phyloP scores from a whole-genome alignment of 2,329 filamentous ascomycete genomes.

The Apiospora saccharicola region DNA sequence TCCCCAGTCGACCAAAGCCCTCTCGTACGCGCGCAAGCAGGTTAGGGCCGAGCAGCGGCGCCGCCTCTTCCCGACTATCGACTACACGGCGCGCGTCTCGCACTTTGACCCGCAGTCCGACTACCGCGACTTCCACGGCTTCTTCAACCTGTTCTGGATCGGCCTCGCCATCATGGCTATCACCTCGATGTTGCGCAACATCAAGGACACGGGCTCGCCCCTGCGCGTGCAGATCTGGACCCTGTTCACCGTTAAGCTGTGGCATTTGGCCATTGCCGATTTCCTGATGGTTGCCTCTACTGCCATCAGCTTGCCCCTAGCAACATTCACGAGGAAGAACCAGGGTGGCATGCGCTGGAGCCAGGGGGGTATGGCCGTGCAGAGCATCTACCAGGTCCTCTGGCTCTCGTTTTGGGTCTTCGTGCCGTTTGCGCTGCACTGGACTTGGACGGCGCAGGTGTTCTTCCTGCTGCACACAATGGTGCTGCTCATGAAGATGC shows the following conservation, averaged over 20 bases:
- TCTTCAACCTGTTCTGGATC: slow-evolving; percentile 99
- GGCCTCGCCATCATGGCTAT: slow-evolving; percentile 96
- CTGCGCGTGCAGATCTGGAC: slow-evolving; percentile 87
- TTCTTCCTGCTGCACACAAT: slow-evolving; percentile 92
- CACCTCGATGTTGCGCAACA: slow-evolving; percentile 90
- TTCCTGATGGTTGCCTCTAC: slow-evolving; percentile 84
- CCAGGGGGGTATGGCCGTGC: slow-evolving; percentile 78
- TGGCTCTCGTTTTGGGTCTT: slow-evolving; percentile 88
- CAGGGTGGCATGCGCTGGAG: slow-evolving; percentile 72
- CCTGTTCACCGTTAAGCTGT: slow-evolving; percentile 86
- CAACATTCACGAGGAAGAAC: slow-evolving; percentile 68
- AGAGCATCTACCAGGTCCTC: slow-evolving; percentile 79
- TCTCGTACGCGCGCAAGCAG: slow-evolving; percentile 85
- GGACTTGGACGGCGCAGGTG: slow-evolving; percentile 98
- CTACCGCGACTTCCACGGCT: slow-evolving; percentile 93
- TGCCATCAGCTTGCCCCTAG: slow-evolving; percentile 74
- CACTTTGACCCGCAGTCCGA: slow-evolving; percentile 95
- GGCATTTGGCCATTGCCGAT: slow-evolving; percentile 85
- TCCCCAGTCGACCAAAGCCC: slow-evolving; percentile 87
- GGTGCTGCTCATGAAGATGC: slow-evolving; percentile 97
- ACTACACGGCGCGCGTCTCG: slow-evolving; percentile 88
- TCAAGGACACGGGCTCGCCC: slow-evolving; percentile 91
- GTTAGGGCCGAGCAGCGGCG: slow-evolving; percentile 81
- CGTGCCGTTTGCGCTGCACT: slow-evolving; percentile 83
- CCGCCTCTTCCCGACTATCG: slow-evolving; percentile 90